Evolutionary conservation across 495 filamentous ascomycete genomes (phyloP).

Genomic region (Gamarada debralockiae): DNA sequence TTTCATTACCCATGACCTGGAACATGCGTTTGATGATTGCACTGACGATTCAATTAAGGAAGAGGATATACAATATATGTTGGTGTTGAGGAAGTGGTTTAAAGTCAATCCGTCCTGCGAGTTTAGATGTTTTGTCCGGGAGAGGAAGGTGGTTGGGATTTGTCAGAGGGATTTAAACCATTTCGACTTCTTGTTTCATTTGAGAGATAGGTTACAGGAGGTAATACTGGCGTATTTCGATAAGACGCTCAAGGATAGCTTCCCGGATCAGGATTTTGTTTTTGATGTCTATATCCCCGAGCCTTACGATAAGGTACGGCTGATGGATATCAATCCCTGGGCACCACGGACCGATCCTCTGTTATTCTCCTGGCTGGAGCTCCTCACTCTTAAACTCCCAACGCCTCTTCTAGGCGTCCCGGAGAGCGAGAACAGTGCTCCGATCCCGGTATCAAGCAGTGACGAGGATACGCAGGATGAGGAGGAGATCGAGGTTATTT

Average conservation of each 20-base stretch:
- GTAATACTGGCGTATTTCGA: constrained; percentile 73
- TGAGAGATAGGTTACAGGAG: constrained; percentile 57
- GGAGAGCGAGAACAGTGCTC: constrained; percentile 13
- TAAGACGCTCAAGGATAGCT: constrained; percentile 62
- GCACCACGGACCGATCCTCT: constrained; percentile 84
- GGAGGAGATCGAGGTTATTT: constrained; percentile 49
- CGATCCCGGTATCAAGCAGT: constrained; percentile 22
- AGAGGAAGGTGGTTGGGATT: constrained; percentile 72
- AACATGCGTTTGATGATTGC: constrained; percentile 86
- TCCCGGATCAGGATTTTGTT: constrained; percentile 77
- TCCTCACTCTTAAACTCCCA: constrained; percentile 66
- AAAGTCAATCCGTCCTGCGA: constrained; percentile 86
- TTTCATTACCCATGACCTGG: constrained; percentile 91
- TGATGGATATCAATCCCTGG: constrained; percentile 97
- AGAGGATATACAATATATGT: constrained; percentile 50
- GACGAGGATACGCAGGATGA: constrained; percentile 33
- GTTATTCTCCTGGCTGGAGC: constrained; percentile 86
- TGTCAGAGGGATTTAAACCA: constrained; percentile 88
- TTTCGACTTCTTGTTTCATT: constrained; percentile 71
- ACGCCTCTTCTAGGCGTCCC: constrained; percentile 37
- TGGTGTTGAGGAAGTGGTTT: constrained; percentile 84
- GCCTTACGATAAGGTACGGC: constrained; percentile 69
- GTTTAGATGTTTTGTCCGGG: constrained; percentile 90
- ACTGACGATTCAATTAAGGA: constrained; percentile 27
- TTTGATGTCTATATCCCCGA: constrained; percentile 92